Base-by-base conservation (phyloP, 108 stramenopile genomes). In the Ochromonas danica region DNA sequence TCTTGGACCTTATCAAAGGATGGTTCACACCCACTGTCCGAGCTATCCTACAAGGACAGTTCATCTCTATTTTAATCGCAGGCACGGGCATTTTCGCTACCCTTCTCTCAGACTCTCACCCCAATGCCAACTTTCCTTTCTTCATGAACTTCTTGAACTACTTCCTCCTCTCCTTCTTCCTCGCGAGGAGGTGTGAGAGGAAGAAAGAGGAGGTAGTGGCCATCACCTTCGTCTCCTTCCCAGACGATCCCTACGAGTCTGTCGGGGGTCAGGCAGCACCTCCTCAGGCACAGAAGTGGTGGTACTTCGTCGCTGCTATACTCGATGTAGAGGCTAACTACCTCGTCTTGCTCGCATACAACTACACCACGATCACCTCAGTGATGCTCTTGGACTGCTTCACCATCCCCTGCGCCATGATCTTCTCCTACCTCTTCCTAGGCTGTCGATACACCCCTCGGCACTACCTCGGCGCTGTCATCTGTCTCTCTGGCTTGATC, bases 291-390 rank as follows among this genome's bases (percentile, higher is more conserved):
- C 61, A 81, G 31, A 82, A 88, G 1, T 89, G 87, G 83, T 43
- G 43, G n/a, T 89, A 89, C 57, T 78, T 85, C n/a, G 22, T 89
- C 30, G 77, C 94, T 0, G 92, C 94, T 1, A 78, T 96, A 61
- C 70, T 94, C 61, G 96, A 97, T 80, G 91, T 95, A 0, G 89
- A 95, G 71, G 98, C 93, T 43, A 98, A 97, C 78, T 94, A 91
- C 39, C 79, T 94, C 38, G 89, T 92, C 0, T 83, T 93, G 43
- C 72, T 92, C 17, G 90, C 93, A 2, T 96, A 93, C 82, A 89
- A 89, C 75, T 97, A 93, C 84, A 97, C 98, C 2, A 94, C 92
- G 25, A 85, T 97, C 60, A 94, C 96, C 2, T 92, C 90, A 39
- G 93, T 95, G 1, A 88, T 93, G 30, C 83, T 99, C 45, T 87